Conservation (phyloP, 1,284 basidiomycete species). For the Cutaneotrichosporon arboriforme region DNA sequence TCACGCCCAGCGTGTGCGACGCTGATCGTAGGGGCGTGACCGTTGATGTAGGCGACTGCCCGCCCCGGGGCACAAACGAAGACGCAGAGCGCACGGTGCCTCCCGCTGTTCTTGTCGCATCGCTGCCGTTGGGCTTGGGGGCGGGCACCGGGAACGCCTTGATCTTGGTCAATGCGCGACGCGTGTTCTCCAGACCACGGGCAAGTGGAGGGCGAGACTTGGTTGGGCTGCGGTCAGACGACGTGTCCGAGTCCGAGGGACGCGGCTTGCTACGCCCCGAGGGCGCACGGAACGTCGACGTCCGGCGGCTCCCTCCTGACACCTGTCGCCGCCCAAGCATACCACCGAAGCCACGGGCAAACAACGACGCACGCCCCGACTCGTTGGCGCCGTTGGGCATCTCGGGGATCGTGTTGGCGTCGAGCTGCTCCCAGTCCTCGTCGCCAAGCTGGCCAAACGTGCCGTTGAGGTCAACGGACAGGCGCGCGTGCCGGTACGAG, state of each 20-base stretch:
- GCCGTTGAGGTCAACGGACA: slow-evolving; percentile 39
- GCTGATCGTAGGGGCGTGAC: background rate
- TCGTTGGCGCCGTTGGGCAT: slow-evolving; percentile 27
- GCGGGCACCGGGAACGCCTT: slow-evolving; percentile 30
- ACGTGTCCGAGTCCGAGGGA: slow-evolving; percentile 15
- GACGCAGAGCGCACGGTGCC: slow-evolving; percentile 4
- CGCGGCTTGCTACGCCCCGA: slow-evolving; percentile 11
- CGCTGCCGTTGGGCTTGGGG: no score
- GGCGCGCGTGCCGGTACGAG: slow-evolving; percentile 19
- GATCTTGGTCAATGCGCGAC: slow-evolving; percentile 28
- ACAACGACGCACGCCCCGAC: slow-evolving; percentile 17
- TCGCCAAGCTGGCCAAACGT: slow-evolving; percentile 26
- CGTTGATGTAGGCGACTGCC: background rate
- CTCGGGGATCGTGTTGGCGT: slow-evolving; percentile 16
- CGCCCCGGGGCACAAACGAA: slow-evolving; percentile 9
- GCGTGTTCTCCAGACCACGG: slow-evolving; percentile 30
- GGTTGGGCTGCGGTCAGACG: slow-evolving; percentile 6
- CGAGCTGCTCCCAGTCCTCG: slow-evolving; percentile 38
- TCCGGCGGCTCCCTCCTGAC: slow-evolving; percentile 15
- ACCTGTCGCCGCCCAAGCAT: slow-evolving; percentile 30
- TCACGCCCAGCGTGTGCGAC: background rate
- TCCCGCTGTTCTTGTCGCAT: no score
- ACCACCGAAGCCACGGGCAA: slow-evolving; percentile 15
- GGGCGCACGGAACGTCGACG: slow-evolving; percentile 16
- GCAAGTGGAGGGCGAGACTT: slow-evolving; percentile 12